Conservation (phyloP, 2,329 filamentous ascomycete genomes). For the Blastomyces silverae region DNA sequence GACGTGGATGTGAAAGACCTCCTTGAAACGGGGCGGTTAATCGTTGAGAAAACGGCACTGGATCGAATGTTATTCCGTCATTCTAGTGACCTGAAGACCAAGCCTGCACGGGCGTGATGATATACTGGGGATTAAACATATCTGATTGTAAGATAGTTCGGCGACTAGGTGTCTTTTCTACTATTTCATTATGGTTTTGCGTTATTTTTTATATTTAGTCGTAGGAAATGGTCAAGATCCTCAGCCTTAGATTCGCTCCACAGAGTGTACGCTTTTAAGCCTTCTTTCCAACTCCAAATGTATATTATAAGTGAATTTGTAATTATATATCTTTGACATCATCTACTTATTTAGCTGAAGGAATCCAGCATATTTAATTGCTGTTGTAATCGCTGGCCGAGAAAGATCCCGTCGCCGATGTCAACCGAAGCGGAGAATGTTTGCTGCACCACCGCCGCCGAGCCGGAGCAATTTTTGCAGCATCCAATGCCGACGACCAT, state of each 20-base stretch:
- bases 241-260: background rate
- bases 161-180: conserved; percentile 8
- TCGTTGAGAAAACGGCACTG: conserved; percentile 78
- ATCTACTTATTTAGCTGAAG: background rate
- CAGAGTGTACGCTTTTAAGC: background rate
- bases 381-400: background rate
- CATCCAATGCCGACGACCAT: background rate
- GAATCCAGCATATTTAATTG: background rate
- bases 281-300: background rate
- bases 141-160: conserved; percentile 18
- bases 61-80: conserved; percentile 66
- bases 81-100: conserved; percentile 37
- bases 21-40: conserved; percentile 72
- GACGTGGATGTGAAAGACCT: conserved; percentile 96
- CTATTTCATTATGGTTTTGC: background rate
- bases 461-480: conserved; percentile 5
- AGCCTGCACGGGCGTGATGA: conserved; percentile 33
- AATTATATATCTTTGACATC: background rate
- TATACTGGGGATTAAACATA: conserved; percentile 18
- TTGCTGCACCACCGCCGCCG: background rate
- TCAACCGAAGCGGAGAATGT: conserved; percentile 5
- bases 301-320: background rate
- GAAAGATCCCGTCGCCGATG: background rate
- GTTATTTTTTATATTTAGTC: conserved; percentile 3
- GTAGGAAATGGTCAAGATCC: background rate